Base-by-base conservation (phyloP, 2,329 filamentous ascomycete genomes). In the Botrytis fragariae region DNA sequence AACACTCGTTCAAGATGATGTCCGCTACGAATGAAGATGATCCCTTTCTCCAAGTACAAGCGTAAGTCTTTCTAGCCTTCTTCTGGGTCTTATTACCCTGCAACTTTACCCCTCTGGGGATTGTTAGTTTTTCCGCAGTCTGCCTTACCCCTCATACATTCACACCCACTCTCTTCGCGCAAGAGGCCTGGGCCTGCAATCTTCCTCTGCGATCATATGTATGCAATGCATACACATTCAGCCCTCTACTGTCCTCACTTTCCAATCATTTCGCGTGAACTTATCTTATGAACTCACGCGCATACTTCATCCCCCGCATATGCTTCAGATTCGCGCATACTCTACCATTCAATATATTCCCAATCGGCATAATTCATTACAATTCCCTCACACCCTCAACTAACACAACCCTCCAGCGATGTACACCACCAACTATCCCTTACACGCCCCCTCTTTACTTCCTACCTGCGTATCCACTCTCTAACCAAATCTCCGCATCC, bases 391-490 rank as follows among this genome's bases (percentile, higher is more conserved):
- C 39, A 32, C 62, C 42, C 12, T 51, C 35, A 59, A 10, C 64
- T 64, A 68, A 60, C 29, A 48, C 64, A 74, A 75, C 62, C 68
- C 59, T 67, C 69, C 37, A 97, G 94, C 84, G 96, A 99, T 84
- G 93, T 98, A 77, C 91, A 97, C 77, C 85, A 90, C 76, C 92
- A 97, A 75, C 90, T 99, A 76, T 88, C 92, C 77, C 90, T 89
- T 22, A 92, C 93, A 71, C 92, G 95, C 16, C 91, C 95, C 70
- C 90, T 98, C 73, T 98, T 98, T 86, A 91, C 93, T 76, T 98
- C 95, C 25, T 99, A 97, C 85, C 89, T 97, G 61, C 95, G 96
- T 81, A 99, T 99, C 84, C 93, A 94, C 80, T 96, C 94, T 63
- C 91, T 97, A 39, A 89, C 91, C 74, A 84, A 70, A 63, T 91